Evolutionary conservation across 2,329 filamentous ascomycete species (phyloP).

Genomic region (Fusarium sp.): DNA sequence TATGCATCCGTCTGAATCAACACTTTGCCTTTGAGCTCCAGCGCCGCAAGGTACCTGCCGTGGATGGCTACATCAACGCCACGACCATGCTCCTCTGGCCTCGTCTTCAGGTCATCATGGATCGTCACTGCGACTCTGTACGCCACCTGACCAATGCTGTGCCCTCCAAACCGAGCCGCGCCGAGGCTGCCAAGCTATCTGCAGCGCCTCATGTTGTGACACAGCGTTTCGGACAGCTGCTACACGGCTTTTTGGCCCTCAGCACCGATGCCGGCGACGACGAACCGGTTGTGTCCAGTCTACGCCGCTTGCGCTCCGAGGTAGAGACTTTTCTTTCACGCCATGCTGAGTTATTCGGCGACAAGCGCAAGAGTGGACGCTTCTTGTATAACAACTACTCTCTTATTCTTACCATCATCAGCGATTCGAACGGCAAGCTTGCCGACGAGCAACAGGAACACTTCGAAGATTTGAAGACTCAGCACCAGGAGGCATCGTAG

Average conservation of each 20-base stretch:
- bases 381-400: slow-evolving; percentile 98
- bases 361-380: slow-evolving; percentile 82
- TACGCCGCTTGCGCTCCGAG: slow-evolving; percentile 81
- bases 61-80: slow-evolving; percentile 92
- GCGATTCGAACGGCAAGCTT: slow-evolving; percentile 78
- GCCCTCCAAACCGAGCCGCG: slow-evolving; percentile 57
- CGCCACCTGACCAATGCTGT: slow-evolving; percentile 68
- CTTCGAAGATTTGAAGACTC: slow-evolving; percentile 74
- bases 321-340: slow-evolving; percentile 85
- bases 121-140: slow-evolving; percentile 89
- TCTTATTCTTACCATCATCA: slow-evolving; percentile 91
- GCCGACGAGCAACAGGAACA: slow-evolving; percentile 79
- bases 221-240: slow-evolving; percentile 93
- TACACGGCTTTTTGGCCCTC: slow-evolving; percentile 84
- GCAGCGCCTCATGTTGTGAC: slow-evolving; percentile 91
- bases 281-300: slow-evolving; percentile 86
- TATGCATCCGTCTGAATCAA: slow-evolving; percentile 95
- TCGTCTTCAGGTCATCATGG: slow-evolving; percentile 92
- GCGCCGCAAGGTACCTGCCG: slow-evolving; percentile 86
- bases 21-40: slow-evolving; percentile 95
- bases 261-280: slow-evolving; percentile 94
- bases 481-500: slow-evolving; percentile 60
- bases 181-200: slow-evolving; percentile 70
- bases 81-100: slow-evolving; percentile 98
- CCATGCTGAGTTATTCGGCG: slow-evolving; percentile 79